Evolutionary conservation across 179 eudicot species (phyloP).

Genomic region (Carnegiea gigantea): DNA sequence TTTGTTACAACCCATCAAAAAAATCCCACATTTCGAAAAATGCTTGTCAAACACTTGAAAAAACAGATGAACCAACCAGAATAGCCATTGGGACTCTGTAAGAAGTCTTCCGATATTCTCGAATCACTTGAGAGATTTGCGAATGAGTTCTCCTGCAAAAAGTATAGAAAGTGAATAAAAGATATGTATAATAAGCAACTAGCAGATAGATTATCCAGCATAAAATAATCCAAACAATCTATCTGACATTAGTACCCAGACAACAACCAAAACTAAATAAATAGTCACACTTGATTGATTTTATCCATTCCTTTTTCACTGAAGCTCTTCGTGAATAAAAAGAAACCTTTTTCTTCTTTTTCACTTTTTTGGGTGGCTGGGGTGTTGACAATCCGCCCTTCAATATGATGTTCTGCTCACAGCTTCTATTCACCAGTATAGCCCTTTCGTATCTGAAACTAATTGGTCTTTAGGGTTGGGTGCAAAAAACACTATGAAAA

Average conservation of each 20-base stretch:
- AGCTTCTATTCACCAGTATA: neutral
- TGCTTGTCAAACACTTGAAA: neutral
- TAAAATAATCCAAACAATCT: neutral
- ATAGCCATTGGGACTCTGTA: slow-evolving; percentile 95
- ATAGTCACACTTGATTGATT: neutral
- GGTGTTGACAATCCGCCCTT: neutral
- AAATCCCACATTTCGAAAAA: neutral
- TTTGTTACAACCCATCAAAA: neutral
- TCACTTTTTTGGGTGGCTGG: neutral
- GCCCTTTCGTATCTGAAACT: neutral
- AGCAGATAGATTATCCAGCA: neutral
- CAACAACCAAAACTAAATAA: neutral
- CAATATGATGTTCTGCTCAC: neutral
- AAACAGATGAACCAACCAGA: slow-evolving; percentile 52
- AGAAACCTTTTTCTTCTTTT: neutral
- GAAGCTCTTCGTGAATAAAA: neutral
- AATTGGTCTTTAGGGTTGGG: neutral
- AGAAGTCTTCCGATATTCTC: slow-evolving; percentile 82
- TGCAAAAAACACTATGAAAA: too few relatives aligned
- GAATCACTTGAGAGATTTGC: slow-evolving; percentile 85
- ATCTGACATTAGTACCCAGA: neutral
- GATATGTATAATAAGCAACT: neutral
- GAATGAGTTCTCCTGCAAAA: slow-evolving; percentile 85
- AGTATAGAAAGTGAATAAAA: slow-evolving; percentile 15
- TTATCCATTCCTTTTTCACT: slow-evolving; percentile 2